Conservation (phyloP, 1,284 basidiomycete genomes). For the Malassezia furfur region DNA sequence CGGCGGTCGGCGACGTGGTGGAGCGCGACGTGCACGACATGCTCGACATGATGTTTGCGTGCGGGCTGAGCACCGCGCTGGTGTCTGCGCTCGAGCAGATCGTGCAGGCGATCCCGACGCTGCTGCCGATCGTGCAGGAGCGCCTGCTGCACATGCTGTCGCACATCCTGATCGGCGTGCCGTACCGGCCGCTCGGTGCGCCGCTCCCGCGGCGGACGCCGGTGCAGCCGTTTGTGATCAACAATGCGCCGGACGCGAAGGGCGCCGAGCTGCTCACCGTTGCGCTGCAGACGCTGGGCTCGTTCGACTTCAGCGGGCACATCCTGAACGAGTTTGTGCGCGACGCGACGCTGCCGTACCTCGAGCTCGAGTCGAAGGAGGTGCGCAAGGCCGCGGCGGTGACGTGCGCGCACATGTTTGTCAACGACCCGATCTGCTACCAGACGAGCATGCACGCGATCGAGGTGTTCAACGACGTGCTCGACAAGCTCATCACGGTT, state of each 20-base stretch:
- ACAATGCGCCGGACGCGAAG: constrained; percentile 54
- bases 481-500: constrained; percentile 91
- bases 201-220: constrained; percentile 22
- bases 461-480: constrained; percentile 92
- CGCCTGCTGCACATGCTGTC: constrained; percentile 40
- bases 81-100: constrained; percentile 77
- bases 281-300: constrained; percentile 76
- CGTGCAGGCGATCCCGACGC: constrained; percentile 76
- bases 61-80: constrained; percentile 81
- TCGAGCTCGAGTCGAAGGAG: constrained; percentile 83
- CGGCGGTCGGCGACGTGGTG: constrained; percentile 87
- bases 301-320: constrained; percentile 81
- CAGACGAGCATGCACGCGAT: constrained; percentile 94
- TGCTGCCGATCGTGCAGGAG: constrained; percentile 88
- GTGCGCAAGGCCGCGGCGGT: constrained; percentile 82
- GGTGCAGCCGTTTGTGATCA: constrained; percentile 7
- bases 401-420: constrained; percentile 78
- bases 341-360: constrained; percentile 78
- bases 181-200: constrained; percentile 42
- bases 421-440: constrained; percentile 90
- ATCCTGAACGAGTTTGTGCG: constrained; percentile 93
- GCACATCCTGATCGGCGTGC: constrained; percentile 38
- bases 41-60: constrained; percentile 90
- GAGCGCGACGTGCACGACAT: constrained; percentile 93
- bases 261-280: constrained; percentile 64